Evolutionary conservation across 768 basidiomycete species (phyloP), one percentile per base, ranked within the genome.

Genomic region (Suillus americanus): DNA sequence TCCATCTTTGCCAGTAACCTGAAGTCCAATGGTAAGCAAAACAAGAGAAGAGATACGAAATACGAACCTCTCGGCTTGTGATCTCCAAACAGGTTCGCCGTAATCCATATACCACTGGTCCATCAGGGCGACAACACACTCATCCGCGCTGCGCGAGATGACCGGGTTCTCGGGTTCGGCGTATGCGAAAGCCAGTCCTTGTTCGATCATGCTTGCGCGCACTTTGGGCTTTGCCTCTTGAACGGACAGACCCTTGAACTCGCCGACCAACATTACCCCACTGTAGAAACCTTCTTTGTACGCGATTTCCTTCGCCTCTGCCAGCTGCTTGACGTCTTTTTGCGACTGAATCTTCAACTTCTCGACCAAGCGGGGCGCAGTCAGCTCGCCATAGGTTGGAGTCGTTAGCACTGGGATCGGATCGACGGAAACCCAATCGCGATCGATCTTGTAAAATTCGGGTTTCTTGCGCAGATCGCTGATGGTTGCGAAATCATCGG

Each of bases 31-130:
- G 48, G 14, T 57, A 50, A 59, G 55, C 51, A 51, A 12, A 43
- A 62, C 38, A 55, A 60, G 38, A 54, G 48, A 10, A 38, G 28
- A 18, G 60, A 43, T n/a, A 43, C 28, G 60, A 25, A 63, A 46
- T 2, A 83, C 88, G 61, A 72, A 94, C 94, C 83, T 88, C 75
- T 95, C 91, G 6, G 94, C 87, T 71, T 92, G 85, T 18, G 83
- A 85, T 75, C 89, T 92, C 97, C 97, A 99, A n/a, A 75, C 74
- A 1, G 86, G 76, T 80, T 98, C 95, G 70, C 97, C 97, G 71
- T 98, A 99, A 77, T 99, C 95, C 76, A 99, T 79, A 77, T 99
- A 99, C 96, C 97, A 99, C 78, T 99, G 97, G 75, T 99, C 97
- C 87, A 95, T 96, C 68, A 99, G 80, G 3, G 97, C 96, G 64